These are phyloP conservation scores for Ambrosiella cleistominuta DNA, from an alignment of 2,329 filamentous ascomycete genomes.

Conservation along the genomic window DNA sequence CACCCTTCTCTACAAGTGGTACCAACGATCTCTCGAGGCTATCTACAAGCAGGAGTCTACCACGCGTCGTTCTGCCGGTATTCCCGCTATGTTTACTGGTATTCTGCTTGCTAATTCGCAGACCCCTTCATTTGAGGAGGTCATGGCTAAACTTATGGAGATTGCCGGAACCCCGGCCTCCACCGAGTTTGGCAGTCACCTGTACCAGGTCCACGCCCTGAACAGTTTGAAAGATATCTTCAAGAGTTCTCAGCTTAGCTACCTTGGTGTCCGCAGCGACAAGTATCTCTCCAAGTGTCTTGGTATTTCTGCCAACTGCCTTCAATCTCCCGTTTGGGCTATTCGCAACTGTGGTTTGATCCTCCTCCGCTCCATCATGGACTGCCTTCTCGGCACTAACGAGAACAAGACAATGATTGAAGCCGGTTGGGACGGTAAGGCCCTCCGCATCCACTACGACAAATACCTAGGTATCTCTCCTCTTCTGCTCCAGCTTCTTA, in stretches of 20 bases:
- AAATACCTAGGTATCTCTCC: constrained; percentile 48
- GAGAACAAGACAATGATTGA: constrained; percentile 49
- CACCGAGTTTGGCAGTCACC: constrained; percentile 43
- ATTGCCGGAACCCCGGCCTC: constrained; percentile 37
- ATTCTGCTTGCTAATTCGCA: constrained; percentile 50
- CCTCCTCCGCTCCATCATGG: constrained; percentile 70
- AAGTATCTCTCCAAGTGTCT: constrained; percentile 56
- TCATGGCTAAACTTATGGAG: constrained; percentile 43
- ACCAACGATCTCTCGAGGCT: constrained; percentile 49
- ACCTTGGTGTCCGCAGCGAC: constrained; percentile 56
- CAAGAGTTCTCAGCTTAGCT: constrained; percentile 59
- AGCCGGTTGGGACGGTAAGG: constrained; percentile 45
- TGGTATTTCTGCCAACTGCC: constrained; percentile 59
- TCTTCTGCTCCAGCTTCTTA: constrained; percentile 46
- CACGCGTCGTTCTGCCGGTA: constrained; percentile 78
- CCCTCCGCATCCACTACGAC: constrained; percentile 49
- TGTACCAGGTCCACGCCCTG: constrained; percentile 86
- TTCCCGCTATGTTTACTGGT: constrained; percentile 72
- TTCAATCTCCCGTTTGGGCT: constrained; percentile 79
- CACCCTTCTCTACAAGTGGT: constrained; percentile 48
- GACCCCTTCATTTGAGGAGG: constrained; percentile 42
- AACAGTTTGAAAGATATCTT: constrained; percentile 90
- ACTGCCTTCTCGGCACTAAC: constrained; percentile 57
- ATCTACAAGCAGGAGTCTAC: constrained; percentile 64
- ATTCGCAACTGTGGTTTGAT: constrained; percentile 87